Evolutionary conservation across 192 early-diverging fungal genomes (phyloP).

Genomic region (Phycomyces blakesleeanus): DNA sequence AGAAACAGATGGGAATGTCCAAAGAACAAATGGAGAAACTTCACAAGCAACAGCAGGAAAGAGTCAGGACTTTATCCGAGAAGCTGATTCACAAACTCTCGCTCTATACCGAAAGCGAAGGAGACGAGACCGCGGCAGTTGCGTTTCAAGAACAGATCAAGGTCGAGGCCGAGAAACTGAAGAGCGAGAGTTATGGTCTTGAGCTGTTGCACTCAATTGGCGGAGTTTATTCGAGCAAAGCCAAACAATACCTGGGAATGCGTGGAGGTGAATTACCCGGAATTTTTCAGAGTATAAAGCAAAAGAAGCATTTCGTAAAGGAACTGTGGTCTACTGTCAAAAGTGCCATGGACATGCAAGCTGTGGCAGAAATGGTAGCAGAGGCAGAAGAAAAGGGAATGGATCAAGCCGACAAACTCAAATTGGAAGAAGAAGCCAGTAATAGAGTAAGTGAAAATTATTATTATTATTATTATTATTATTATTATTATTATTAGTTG

Average conservation of each 20-base stretch:
- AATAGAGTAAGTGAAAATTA: not conserved
- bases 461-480: too few species aligned
- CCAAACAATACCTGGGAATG: slow-evolving; percentile 61
- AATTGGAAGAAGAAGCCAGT: slow-evolving; percentile 33
- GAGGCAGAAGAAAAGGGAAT: slow-evolving; percentile 29
- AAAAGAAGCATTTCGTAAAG: slow-evolving; percentile 50
- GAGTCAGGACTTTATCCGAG: slow-evolving; percentile 58
- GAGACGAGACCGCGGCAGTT: slow-evolving; percentile 45
- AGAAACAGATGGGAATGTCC: slow-evolving; percentile 34
- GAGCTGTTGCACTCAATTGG: slow-evolving; percentile 85
- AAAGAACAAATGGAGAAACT: slow-evolving; percentile 52
- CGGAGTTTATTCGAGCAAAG: slow-evolving; percentile 73
- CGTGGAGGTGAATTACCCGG: slow-evolving; percentile 42
- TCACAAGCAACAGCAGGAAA: slow-evolving; percentile 51
- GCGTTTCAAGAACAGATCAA: slow-evolving; percentile 61
- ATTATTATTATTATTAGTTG: too few species aligned
- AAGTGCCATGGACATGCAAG: slow-evolving; percentile 31
- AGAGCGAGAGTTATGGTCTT: slow-evolving; percentile 77
- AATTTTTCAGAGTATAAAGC: slow-evolving; percentile 33
- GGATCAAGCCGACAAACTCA: slow-evolving; percentile 30
- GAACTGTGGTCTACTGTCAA: slow-evolving; percentile 33
- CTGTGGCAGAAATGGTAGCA: slow-evolving; percentile 22
- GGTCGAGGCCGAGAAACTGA: slow-evolving; percentile 76
- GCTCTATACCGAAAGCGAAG: slow-evolving; percentile 62
- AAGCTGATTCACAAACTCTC: slow-evolving; percentile 66